Evolutionary conservation across 2,329 filamentous ascomycete species (phyloP), one percentile per base, ranked within the genome.

Genomic region (Monilinia laxa): DNA sequence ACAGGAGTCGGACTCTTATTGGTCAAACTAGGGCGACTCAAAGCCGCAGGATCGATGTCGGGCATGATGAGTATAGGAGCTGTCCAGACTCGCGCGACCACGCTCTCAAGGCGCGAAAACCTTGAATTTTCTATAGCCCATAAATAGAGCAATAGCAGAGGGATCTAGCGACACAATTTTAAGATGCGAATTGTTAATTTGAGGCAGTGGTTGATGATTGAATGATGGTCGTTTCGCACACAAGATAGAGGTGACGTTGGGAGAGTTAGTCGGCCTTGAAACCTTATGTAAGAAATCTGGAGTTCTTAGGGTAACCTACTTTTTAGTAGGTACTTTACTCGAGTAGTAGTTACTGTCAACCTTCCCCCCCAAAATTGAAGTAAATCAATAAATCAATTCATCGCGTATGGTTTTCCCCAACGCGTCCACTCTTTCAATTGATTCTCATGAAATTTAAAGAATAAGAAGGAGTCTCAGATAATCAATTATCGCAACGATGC

Each of bases 1-100:
- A 86, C 80, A 68, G 87, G 85, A 6, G 86, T 88, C 56, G 85
- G 81, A 65, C 87, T 81, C 77, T 79, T 83, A 76, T 83, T 77
- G 58, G 85, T 54, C 40, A 63, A 31, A 56, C 53, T 62, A 69
- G 85, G 84, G 74, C 86, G 85, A 81, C 86, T 88, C 74, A 90
- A 78, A 71, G 87, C 86, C 80, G 87, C 86, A n/a, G 87, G 87
- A 81, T 89, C 87, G 79, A 90, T 89, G 79, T 89, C 87, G 74
- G 87, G 86, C 87, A 89, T 89, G 71, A 65, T 73, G 68, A 67
- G 49, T 70, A 70, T 72, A 70, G 71, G 49, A n/a, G 49, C 40
- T 38, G 10, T 62, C n/a, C 31, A 51, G 18, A 62, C 53, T 45
- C 72, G 72, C 71, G 69, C 68, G 67, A 64, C 62, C 66, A 68